Conservation (phyloP, 176 grass and related monocot species). For the Oryza rufipogon region DNA sequence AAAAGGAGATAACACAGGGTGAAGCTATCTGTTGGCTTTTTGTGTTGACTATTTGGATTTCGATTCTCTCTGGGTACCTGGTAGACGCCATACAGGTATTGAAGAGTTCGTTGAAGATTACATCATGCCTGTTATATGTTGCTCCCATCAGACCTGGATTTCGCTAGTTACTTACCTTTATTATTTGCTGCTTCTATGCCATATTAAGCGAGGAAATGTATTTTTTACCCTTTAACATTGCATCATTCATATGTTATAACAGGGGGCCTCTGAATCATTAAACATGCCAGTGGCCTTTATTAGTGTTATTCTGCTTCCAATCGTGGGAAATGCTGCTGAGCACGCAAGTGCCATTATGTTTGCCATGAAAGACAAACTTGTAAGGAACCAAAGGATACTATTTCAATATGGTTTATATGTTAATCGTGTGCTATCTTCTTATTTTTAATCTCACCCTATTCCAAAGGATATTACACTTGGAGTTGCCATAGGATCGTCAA, state of each 20-base stretch:
- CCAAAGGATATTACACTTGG: constrained; percentile 91
- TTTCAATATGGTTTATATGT: constrained; percentile 22
- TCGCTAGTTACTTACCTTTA: not conserved
- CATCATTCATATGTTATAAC: constrained; percentile 48
- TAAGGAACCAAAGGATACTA: constrained; percentile 30
- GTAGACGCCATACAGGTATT: constrained; percentile 97
- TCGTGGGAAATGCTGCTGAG: constrained; percentile 97
- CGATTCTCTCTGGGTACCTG: constrained; percentile 91
- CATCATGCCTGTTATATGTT: constrained; percentile 30
- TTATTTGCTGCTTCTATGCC: not conserved
- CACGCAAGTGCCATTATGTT: constrained; percentile 99
- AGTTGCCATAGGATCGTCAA: constrained; percentile 97
- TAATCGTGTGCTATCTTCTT: constrained; percentile 21
- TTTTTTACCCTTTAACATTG: constrained; percentile 25
- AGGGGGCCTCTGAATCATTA: constrained; percentile 94
- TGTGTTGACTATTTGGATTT: constrained; percentile 95
- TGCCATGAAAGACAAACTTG: constrained; percentile 99
- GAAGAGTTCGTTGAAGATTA: constrained; percentile 27
- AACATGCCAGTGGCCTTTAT: constrained; percentile 95
- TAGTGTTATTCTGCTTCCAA: constrained; percentile 99
- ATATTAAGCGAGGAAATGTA: not conserved
- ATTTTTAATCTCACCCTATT: constrained; percentile 39
- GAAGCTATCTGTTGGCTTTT: constrained; percentile 89
- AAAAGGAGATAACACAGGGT: constrained; percentile 84
- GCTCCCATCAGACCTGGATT: not conserved